Evolutionary conservation across 1,284 basidiomycete species (phyloP), one percentile per base, ranked within the genome.

Genomic region (Cutaneotrichosporon mucoides): DNA sequence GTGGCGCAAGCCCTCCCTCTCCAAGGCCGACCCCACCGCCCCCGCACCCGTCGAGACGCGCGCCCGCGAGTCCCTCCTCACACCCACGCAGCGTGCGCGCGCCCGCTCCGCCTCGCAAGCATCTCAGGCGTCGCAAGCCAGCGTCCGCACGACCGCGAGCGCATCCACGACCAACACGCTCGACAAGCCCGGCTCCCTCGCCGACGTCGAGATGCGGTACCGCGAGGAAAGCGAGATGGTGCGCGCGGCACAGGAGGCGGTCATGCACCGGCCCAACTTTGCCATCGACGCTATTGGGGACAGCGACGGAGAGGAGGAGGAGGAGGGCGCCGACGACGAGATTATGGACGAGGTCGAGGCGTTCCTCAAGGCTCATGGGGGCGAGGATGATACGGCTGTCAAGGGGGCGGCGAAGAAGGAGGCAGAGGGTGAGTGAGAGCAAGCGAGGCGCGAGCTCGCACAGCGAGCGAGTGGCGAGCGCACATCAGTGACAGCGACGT

Each of bases 271-370:
- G 51, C 91, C 90, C 41, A 87, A 88, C 63, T 97, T 96, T 75
- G 91, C 91, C 2, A 95, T 96, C 66, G 93, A 97, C 72, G 90
- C 92, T 74, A 90, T 87, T 4, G 87, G 86, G 57, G 89, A 92
- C 66, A 88, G 87, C 12, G 88, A 90, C 48, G 85, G 86, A 10
- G 83, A 84, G 3, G 87, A 86, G 7, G 82, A 84, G n/a, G 83
- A 70, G 24, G 78, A 71, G 41, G 72, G 68, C n/a, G 73, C 75
- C 8, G 82, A 80, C 55, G 83, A 84, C 62, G 79, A 73, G 6
- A 88, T 94, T 52, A 85, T 95, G 85, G 90, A 93, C 67, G 92
- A 95, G 82, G 89, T 92, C 56, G 91, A 95, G 73, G 92, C 91
- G 2, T 94, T 94, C 82, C 80, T 95, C 55, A 91, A 94, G 71